Percentiles rank a stretch among this genome's conserved stretches.
Conservation (phyloP, 495 filamentous ascomycete genomes). For the Hypomontagnella monticulosa region DNA sequence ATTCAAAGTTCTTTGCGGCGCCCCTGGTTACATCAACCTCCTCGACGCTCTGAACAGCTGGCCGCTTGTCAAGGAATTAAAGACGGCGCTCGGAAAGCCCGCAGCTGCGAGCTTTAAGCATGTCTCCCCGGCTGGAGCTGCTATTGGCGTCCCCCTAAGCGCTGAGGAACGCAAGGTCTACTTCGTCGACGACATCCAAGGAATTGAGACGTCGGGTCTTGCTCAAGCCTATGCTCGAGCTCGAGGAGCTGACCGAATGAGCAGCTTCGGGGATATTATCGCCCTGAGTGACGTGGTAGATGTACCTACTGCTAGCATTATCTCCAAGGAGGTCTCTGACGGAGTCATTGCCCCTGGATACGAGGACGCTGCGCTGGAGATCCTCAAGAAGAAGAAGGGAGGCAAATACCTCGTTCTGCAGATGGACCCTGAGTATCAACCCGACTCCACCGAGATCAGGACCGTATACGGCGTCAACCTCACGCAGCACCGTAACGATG, state of each 20-base stretch:
- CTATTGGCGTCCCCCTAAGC: conserved; percentile 86
- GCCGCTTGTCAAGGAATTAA: conserved; percentile 96
- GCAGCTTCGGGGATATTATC: conserved; percentile 95
- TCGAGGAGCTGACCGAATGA: conserved; percentile 95
- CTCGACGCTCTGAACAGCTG: conserved; percentile 97
- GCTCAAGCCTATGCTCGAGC: conserved; percentile 96
- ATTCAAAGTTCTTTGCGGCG: conserved; percentile 94
- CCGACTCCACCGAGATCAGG: conserved; percentile 76
- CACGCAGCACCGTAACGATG: conserved; percentile 90
- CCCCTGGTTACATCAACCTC: conserved; percentile 96
- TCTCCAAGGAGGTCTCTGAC: conserved; percentile 96
- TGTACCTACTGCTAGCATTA: conserved; percentile 91
- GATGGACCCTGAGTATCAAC: conserved; percentile 89
- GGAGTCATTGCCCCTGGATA: conserved; percentile 94
- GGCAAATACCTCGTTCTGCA: conserved; percentile 96
- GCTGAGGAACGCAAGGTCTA: conserved; percentile 94
- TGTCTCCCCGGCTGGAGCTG: conserved; percentile 95
- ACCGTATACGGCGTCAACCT: conserved; percentile 89
- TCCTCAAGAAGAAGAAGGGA: conserved; percentile 97
- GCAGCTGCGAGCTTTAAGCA: conserved; percentile 99
- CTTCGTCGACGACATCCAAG: conserved; percentile 95
- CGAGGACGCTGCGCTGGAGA: conserved; percentile 82
- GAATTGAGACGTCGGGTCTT: conserved; percentile 81
- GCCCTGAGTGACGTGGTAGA: conserved; percentile 92
- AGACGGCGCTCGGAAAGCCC: conserved; percentile 83